These are phyloP conservation scores for Schizochytrium sp. DNA, from an alignment of 108 stramenopile species.

Conservation along the genomic window DNA sequence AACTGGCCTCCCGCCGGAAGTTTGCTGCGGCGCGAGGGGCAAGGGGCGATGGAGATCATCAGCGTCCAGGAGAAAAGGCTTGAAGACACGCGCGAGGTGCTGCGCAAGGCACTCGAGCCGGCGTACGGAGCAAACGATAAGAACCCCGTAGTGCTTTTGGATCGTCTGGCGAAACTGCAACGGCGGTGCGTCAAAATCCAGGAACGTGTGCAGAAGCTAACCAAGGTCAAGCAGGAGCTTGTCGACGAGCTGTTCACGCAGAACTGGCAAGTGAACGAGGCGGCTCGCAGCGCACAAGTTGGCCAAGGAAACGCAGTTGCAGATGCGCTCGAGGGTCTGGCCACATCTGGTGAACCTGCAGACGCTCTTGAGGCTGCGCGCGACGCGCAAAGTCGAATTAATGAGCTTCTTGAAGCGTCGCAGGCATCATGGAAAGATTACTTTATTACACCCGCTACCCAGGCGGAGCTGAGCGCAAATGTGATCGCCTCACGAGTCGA, in stretches of 20 bases:
- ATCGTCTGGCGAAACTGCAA: background rate
- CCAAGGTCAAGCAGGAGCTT: background rate
- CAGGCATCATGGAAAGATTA: background rate
- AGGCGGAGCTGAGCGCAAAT: background rate
- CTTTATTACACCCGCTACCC: background rate
- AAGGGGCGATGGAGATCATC: background rate
- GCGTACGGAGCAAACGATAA: background rate
- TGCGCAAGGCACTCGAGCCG: background rate
- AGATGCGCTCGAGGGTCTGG: background rate
- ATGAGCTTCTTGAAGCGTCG: background rate
- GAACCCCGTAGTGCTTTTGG: background rate
- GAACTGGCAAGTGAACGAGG: background rate
- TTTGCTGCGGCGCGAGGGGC: too few species aligned
- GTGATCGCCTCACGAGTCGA: background rate
- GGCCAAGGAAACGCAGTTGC: background rate
- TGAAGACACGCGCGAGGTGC: background rate
- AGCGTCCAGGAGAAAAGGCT: background rate
- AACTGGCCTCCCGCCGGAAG: too few species aligned
- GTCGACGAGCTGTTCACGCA: background rate
- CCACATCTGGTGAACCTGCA: background rate
- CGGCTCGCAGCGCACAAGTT: background rate
- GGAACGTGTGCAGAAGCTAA: background rate
- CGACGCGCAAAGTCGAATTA: background rate
- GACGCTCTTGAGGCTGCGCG: background rate
- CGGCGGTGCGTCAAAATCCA: background rate